Conservation (phyloP, 441 rosid genomes). For the Gossypium trilobum region DNA sequence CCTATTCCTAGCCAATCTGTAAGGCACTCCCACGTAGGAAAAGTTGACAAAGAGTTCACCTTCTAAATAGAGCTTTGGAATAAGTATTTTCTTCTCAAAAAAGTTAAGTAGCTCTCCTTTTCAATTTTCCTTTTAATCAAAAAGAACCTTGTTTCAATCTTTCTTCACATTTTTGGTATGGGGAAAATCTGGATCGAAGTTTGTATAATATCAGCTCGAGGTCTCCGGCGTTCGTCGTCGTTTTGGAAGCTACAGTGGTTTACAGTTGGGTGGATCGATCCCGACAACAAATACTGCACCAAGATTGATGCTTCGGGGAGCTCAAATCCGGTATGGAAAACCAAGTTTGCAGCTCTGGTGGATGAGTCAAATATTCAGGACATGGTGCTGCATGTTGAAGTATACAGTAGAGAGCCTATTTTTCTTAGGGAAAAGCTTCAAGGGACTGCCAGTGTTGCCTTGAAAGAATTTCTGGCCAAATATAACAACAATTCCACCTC, state of each 20-base stretch:
- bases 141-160: constrained; percentile 6
- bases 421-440: constrained; percentile 74
- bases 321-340: constrained; percentile 64
- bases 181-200: constrained; percentile 65
- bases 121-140: too few species aligned
- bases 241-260: constrained; percentile 85
- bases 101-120: constrained; percentile 25
- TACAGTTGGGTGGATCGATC: constrained; percentile 86
- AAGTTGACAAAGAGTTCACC: constrained; percentile 12
- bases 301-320: constrained; percentile 55
- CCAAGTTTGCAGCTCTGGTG: constrained; percentile 55
- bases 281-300: constrained; percentile 72
- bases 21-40: constrained; percentile 19
- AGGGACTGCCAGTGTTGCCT: constrained; percentile 57
- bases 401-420: constrained; percentile 73
- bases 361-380: constrained; percentile 49
- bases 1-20: constrained; percentile 21
- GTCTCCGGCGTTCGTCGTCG: constrained; percentile 54
- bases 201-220: constrained; percentile 72
- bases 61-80: constrained; percentile 14
- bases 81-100: not conserved
- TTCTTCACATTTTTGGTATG: constrained; percentile 27
- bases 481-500: constrained; percentile 29
- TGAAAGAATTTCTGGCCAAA: constrained; percentile 59
- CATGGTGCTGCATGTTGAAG: constrained; percentile 51